Conservation (phyloP, 352 stramenopile genomes). For the Pythium oligandrum region DNA sequence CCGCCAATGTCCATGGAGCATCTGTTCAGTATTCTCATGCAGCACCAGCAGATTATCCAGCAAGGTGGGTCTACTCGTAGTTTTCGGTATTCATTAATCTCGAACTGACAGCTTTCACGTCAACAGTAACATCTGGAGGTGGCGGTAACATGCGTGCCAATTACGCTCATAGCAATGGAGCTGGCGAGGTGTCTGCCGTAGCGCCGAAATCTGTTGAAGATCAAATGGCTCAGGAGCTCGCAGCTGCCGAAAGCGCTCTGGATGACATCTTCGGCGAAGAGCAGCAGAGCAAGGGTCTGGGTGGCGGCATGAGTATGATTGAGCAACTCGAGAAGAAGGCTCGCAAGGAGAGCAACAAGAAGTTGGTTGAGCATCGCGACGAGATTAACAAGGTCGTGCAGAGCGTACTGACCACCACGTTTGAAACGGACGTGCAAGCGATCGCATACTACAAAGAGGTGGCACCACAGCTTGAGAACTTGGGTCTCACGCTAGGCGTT, state of each 20-base stretch:
- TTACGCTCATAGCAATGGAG: too few relatives aligned
- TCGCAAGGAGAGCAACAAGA: constrained; percentile 83
- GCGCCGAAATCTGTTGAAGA: constrained; percentile 58
- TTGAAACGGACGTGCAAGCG: constrained; percentile 60
- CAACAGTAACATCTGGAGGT: not conserved
- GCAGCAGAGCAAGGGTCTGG: constrained; percentile 48
- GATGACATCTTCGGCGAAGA: constrained; percentile 85
- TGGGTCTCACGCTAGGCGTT: constrained; percentile 57
- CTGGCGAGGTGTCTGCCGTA: not conserved
- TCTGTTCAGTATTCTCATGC: constrained; percentile 83
- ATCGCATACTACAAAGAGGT: constrained; percentile 65
- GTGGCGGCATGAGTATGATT: constrained; percentile 80
- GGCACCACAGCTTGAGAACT: constrained; percentile 49
- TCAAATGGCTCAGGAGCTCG: constrained; percentile 80
- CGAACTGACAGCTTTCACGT: constrained; percentile 5
- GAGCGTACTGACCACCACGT: constrained; percentile 37
- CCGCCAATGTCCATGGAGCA: constrained; percentile 81
- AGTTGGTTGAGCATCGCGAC: constrained; percentile 69
- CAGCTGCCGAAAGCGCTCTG: constrained; percentile 69
- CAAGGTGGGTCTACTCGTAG: constrained; percentile 36
- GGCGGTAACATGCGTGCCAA: too few relatives aligned
- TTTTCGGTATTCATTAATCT: not conserved
- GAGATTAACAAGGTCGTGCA: constrained; percentile 59
- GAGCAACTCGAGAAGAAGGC: constrained; percentile 86
- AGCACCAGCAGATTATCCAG: constrained; percentile 86